These are phyloP conservation scores for Trichoderma sp. DNA, from an alignment of 2,329 filamentous ascomycete species.

Conservation along the genomic window DNA sequence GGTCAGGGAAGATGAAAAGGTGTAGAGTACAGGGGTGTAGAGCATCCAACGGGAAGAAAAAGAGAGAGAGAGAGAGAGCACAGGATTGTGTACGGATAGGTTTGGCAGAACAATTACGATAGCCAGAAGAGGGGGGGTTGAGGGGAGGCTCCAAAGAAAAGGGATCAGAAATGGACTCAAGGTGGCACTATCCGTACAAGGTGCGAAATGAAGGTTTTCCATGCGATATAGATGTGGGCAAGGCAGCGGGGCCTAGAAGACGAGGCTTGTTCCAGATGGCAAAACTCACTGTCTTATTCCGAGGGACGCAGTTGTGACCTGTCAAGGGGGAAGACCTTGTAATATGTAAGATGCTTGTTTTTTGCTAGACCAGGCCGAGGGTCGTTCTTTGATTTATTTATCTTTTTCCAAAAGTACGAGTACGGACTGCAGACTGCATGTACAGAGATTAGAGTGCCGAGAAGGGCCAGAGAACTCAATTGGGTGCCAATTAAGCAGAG, in stretches of 20 bases:
- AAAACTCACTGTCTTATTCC: constrained; percentile 5
- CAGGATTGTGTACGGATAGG: background rate
- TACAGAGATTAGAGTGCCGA: constrained; percentile 21
- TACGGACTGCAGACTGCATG: constrained; percentile 26
- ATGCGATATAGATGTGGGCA: background rate
- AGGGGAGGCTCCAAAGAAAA: background rate
- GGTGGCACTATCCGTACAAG: background rate
- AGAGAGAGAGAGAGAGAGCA: background rate
- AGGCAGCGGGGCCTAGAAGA: background rate
- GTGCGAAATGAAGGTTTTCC: constrained; percentile 12
- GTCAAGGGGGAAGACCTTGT: background rate
- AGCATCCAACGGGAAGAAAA: background rate
- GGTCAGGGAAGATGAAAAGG: background rate
- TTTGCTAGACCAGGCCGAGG: constrained; percentile 5
- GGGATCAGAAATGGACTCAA: background rate
- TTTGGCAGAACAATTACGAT: background rate
- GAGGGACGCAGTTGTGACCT: background rate
- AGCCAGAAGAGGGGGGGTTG: background rate
- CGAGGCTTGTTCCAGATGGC: background rate
- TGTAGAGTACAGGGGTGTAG: background rate
- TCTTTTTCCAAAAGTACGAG: background rate
- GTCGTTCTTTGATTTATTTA: background rate
- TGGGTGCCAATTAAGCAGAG: background rate
- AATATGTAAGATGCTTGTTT: background rate
- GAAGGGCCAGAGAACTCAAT: background rate